A percentile compares a stretch with the other conserved stretches of the same genome.
These are phyloP conservation scores for Penicillium canariense DNA, from an alignment of 495 filamentous ascomycete species.

Conservation along the genomic window DNA sequence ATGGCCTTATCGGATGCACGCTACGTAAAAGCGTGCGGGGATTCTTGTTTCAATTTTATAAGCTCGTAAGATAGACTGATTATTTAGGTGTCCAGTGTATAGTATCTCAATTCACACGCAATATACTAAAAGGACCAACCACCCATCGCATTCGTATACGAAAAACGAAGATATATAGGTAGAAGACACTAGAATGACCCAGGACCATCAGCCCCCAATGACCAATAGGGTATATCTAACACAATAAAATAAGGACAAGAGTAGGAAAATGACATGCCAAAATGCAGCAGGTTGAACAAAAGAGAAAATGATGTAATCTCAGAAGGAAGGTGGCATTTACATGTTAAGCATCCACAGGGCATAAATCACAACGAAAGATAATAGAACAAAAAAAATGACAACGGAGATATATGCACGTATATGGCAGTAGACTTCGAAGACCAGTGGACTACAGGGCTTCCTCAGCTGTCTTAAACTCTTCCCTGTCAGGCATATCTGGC, in stretches of 20 bases:
- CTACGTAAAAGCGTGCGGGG: too few species aligned
- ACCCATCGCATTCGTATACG: background rate
- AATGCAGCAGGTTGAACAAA: background rate
- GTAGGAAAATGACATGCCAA: background rate
- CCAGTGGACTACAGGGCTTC: conserved; percentile 10
- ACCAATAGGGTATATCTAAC: conserved; percentile 22
- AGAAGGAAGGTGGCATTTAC: background rate
- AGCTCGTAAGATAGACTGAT: too few species aligned
- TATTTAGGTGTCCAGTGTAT: too few species aligned
- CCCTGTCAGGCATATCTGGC: conserved; percentile 33
- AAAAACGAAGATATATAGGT: background rate
- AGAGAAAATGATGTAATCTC: background rate
- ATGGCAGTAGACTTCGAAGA: background rate
- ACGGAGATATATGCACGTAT: background rate
- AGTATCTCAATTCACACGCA: too few species aligned
- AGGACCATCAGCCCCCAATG: background rate
- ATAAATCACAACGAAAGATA: background rate
- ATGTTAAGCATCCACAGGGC: background rate
- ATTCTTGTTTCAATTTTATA: too few species aligned
- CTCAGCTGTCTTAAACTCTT: conserved; percentile 28
- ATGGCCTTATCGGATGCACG: too few species aligned
- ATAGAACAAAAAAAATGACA: background rate
- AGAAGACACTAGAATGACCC: background rate
- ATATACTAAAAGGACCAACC: too few species aligned
- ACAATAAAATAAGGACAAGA: background rate